Base-by-base conservation (phyloP, 257 asterid genomes). In the Solanum pinnatisectum region DNA sequence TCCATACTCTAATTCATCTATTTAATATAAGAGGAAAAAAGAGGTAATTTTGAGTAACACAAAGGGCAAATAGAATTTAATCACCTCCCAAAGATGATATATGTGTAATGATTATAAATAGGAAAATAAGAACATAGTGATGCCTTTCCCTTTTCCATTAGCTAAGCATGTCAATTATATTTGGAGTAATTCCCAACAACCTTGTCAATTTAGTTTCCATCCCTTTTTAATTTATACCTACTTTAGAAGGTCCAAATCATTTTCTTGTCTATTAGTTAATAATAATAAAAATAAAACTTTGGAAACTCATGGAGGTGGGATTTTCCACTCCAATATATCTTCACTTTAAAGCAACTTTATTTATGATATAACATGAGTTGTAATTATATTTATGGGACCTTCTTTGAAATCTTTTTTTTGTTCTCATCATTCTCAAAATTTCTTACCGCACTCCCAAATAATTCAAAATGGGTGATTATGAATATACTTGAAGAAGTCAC, bases 221-320 rank as follows among this genome's bases (percentile, higher is more conserved):
- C 6, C 73, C 84, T 88, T 89, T 78, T 86, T 83, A 42, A 86
- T 81, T 40, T 84, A 25, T 52, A 79, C 73, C 33, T 33, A 72
- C 94, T 91, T 92, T 91, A 87, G 94, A 92, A 93, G 93, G 89
- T 87, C 89, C 77, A 90, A 90, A 91, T 91, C 92, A 92, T 91
- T 92, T 88, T 91, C 81, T 87, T 92, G 88, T 90, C 90, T 87
- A 86, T 82, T 49, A 63, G 70, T 63, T 5, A 52, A 0, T 52
- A n/a, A 25, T 60, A n/a, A n/a, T 11, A 67, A 56, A 56, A 56
- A 3, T 3, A 20, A 59, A 59, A 59, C 90, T 88, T 90, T 36
- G 72, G 87, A 88, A 84, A 90, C 74, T 7, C 15, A 90, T 89
- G 93, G 92, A 88, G 90, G 90, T 89, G 88, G 83, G 89, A 91